Evolutionary conservation across 2,329 filamentous ascomycete species (phyloP), one percentile per base, ranked within the genome.

Genomic region (Clonostachys rhizophaga): DNA sequence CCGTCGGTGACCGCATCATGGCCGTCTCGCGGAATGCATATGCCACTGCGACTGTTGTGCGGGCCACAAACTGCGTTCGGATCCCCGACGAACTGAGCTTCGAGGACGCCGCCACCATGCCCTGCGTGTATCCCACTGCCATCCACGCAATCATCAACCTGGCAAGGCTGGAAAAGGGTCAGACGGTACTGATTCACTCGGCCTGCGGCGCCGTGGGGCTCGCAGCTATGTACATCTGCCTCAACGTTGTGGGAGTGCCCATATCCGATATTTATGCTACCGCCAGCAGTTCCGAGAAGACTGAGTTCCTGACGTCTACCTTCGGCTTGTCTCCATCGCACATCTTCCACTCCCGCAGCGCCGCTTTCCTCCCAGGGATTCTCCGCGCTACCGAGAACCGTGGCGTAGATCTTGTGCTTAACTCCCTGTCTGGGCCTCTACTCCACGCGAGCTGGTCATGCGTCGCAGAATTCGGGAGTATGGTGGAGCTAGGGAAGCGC

Each of bases 401-500:
- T 2, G 64, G 65, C 18, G 60, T 67, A 7, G 62, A 67, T 41
- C 53, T 66, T 4, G 54, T 65, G 0, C 43, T 68, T 6, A 67
- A 66, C 52, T 58, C 55, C 8, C 55, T 72, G 0, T 61, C 69
- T 0, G 68, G 69, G 1, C 67, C 72, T 13, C 50, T 67, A 0
- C 55, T 76, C 0, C 67, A 68, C 17, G 62, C 66, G 3, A 64
- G 67, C 0, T 77, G 69, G 70, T 50, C 63, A 1, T 74, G 70
- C 43, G 57, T 78, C 5, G 70, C 72, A 2, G 55, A 62, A 6
- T 71, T 67, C 42, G 74, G 71, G 0, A 61, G 54, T 5, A 67
- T 78, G 57, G 48, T 76, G 0, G 72, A 77, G 45, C 66, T 76
- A 12, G 71, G 69, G 9, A 70, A 69, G 50, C 56, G 63, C 5